Percentiles rank a stretch among this genome's conserved stretches.
Evolutionary conservation across 768 basidiomycete genomes (phyloP).

Genomic region (Termitomyces sp.): DNA sequence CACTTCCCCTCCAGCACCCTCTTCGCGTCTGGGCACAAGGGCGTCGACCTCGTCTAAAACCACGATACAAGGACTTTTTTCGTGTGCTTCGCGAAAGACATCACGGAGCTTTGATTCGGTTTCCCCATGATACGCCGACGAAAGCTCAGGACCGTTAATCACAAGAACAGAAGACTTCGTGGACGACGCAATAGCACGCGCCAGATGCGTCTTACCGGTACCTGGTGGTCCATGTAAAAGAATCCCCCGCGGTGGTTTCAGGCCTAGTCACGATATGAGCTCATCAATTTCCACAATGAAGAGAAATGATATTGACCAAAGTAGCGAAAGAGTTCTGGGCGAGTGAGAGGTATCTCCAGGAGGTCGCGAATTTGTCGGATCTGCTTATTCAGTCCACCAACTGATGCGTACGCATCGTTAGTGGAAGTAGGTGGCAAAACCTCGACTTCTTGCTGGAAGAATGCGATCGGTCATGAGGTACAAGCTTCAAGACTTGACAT

Average conservation of each 20-base stretch:
- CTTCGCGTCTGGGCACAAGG: slow-evolving; percentile 86
- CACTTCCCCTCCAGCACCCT: slow-evolving; percentile 89
- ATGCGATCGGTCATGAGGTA: slow-evolving; percentile 16
- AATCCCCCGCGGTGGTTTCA: slow-evolving; percentile 96
- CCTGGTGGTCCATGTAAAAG: slow-evolving; percentile 95
- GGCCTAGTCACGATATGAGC: slow-evolving; percentile 37
- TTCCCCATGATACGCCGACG: slow-evolving; percentile 95
- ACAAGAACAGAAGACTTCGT: slow-evolving; percentile 86
- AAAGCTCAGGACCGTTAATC: slow-evolving; percentile 93
- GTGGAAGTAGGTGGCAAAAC: slow-evolving; percentile 38
- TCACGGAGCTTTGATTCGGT: slow-evolving; percentile 89
- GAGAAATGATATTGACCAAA: slow-evolving; percentile 50
- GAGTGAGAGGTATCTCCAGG: slow-evolving; percentile 80
- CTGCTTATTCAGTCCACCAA: slow-evolving; percentile 88
- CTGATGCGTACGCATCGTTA: slow-evolving; percentile 67
- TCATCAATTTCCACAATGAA: slow-evolving; percentile 1
- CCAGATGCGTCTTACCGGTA: slow-evolving; percentile 96
- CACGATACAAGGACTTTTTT: slow-evolving; percentile 85
- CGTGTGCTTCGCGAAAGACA: slow-evolving; percentile 82
- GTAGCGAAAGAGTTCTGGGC: slow-evolving; percentile 76
- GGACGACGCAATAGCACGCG: slow-evolving; percentile 88
- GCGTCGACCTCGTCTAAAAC: slow-evolving; percentile 97
- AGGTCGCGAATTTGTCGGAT: slow-evolving; percentile 84
- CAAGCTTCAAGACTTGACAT: slow-evolving; percentile 1
- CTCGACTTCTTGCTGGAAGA: slow-evolving; percentile 43